Evolutionary conservation across 2,329 filamentous ascomycete species (phyloP).

Genomic region (Proliferodiscus dingleyae): DNA sequence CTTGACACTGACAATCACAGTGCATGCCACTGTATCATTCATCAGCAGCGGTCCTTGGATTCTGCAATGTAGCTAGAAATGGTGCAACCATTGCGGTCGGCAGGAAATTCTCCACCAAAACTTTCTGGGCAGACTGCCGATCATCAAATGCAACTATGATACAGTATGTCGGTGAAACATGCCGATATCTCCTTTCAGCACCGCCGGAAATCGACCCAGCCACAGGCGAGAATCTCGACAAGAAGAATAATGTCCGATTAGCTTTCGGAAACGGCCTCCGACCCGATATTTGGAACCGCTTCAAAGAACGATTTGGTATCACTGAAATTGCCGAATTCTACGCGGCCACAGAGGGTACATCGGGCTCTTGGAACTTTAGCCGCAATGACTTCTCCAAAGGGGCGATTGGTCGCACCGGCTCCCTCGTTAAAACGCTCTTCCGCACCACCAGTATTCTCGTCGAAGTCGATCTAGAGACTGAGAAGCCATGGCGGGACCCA

Average conservation of each 20-base stretch:
- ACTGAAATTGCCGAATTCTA: constrained; percentile 76
- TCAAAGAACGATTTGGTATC: constrained; percentile 77
- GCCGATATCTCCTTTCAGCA: constrained; percentile 72
- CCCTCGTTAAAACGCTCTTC: constrained; percentile 52
- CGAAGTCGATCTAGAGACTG: constrained; percentile 65
- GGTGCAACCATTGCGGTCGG: constrained; percentile 68
- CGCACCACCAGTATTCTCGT: constrained; percentile 53
- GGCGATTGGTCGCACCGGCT: constrained; percentile 70
- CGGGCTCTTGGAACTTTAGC: constrained; percentile 67
- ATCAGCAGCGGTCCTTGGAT: constrained; percentile 67
- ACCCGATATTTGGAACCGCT: constrained; percentile 78
- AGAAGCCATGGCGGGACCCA: constrained; percentile 62
- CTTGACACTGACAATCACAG: constrained; percentile 36
- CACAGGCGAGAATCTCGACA: constrained; percentile 66
- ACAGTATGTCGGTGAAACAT: constrained; percentile 85
- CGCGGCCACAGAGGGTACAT: constrained; percentile 67
- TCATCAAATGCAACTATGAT: constrained; percentile 66
- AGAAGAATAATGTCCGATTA: constrained; percentile 64
- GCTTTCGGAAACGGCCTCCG: constrained; percentile 83
- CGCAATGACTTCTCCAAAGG: constrained; percentile 70
- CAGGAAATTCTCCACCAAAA: constrained; percentile 70
- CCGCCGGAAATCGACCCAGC: constrained; percentile 54
- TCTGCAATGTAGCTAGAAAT: constrained; percentile 53
- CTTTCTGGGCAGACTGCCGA: constrained; percentile 74
- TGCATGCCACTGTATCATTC: constrained; percentile 89